Evolutionary conservation across 208 protist species (phyloP).

Genomic region (Trypanosoma cruzi): DNA sequence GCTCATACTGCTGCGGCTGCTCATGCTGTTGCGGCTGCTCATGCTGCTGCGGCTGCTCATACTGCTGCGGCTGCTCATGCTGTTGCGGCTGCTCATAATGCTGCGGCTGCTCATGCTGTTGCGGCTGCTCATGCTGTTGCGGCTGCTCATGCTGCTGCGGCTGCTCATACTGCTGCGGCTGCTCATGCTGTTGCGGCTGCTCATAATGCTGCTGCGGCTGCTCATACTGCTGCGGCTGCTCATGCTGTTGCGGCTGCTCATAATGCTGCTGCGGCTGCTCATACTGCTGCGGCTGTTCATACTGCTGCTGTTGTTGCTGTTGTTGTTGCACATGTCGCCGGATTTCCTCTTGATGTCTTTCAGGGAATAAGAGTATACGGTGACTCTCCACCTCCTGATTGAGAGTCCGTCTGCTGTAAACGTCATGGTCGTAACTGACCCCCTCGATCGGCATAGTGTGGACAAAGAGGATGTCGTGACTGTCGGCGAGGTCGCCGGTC

Average conservation of each 20-base stretch:
- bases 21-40: too few species aligned
- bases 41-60: conserved; percentile 11
- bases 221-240: conserved; percentile 5
- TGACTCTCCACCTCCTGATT: conserved; percentile 12
- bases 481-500: conserved; percentile 57
- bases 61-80: neutral
- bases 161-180: conserved; percentile 10
- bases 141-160: too few species aligned
- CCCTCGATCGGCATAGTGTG: conserved; percentile 56
- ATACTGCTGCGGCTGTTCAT: conserved; percentile 37
- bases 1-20: too few species aligned
- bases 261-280: conserved; percentile 13
- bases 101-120: neutral
- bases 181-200: neutral
- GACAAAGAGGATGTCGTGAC: conserved; percentile 81
- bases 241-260: neutral
- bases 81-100: conserved; percentile 1
- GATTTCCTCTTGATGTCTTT: conserved; percentile 14
- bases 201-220: conserved; percentile 28
- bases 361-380: neutral
- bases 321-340: conserved; percentile 11
- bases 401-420: conserved; percentile 23
- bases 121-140: too few species aligned
- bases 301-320: conserved; percentile 24
- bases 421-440: conserved; percentile 61